A percentile compares a stretch with the other conserved stretches of the same genome.
Conservation (phyloP, 164 flowering plant species). For the Vitis labrusca region DNA sequence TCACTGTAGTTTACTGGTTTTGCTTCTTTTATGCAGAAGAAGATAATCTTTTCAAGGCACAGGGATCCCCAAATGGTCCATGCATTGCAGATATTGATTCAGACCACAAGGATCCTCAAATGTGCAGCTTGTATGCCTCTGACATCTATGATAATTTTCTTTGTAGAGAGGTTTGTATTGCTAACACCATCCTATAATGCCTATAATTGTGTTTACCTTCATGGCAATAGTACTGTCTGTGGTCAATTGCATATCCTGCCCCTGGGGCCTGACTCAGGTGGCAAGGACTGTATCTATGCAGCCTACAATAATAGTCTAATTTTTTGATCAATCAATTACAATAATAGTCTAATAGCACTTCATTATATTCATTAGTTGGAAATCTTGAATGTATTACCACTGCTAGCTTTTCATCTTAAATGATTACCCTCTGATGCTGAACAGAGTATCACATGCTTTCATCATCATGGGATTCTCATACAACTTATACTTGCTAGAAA, state of each 20-base stretch:
- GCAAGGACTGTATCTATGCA: neutral
- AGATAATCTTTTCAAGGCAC: conserved; percentile 11
- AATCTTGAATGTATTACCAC: neutral
- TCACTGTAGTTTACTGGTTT: neutral
- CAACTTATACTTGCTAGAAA: neutral
- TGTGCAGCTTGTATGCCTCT: conserved; percentile 48
- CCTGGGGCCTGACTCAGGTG: no score
- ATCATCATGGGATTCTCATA: neutral
- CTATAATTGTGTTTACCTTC: neutral
- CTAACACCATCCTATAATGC: neutral
- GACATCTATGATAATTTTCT: conserved; percentile 35
- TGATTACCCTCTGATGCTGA: neutral
- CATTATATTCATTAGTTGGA: neutral
- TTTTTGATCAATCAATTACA: neutral
- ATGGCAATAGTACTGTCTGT: neutral
- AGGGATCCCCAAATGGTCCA: conserved; percentile 9
- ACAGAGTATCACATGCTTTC: neutral
- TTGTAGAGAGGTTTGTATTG: conserved; percentile 43
- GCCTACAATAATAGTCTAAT: neutral
- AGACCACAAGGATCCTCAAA: conserved; percentile 40
- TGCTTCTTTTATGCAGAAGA: conserved; percentile 28
- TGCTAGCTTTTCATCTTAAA: neutral
- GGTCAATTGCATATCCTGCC: neutral
- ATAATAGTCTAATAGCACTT: neutral
- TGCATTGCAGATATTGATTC: conserved; percentile 44